These are phyloP conservation scores for Phaeosphaeriaceae sp. DNA, from an alignment of 2,329 filamentous ascomycete species.

Conservation along the genomic window DNA sequence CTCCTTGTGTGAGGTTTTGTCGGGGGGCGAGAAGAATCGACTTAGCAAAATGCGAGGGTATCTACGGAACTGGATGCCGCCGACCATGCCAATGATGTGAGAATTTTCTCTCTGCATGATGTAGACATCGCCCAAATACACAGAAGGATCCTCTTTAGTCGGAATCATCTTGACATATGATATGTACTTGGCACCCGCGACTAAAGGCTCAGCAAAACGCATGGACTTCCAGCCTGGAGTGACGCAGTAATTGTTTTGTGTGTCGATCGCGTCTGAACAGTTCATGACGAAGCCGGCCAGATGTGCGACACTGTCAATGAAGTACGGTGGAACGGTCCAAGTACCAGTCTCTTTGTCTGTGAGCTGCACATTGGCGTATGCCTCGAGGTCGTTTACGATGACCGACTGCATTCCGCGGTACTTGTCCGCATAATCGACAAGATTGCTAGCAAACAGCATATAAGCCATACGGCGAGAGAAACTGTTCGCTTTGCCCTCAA, in stretches of 20 bases:
- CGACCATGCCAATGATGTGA: conserved; percentile 45
- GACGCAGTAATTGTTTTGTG: conserved; percentile 23
- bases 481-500: conserved; percentile 14
- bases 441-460: conserved; percentile 23
- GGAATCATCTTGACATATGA: conserved; percentile 22
- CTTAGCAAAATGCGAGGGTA: conserved; percentile 27
- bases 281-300: conserved; percentile 36
- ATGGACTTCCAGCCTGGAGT: conserved; percentile 30
- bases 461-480: conserved; percentile 28
- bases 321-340: conserved; percentile 24
- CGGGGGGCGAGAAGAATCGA: conserved; percentile 28
- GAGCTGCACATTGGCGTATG: conserved; percentile 3
- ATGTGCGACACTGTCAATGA: conserved; percentile 33
- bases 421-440: conserved; percentile 28
- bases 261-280: conserved; percentile 20
- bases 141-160: too few relatives aligned
- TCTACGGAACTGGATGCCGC: conserved; percentile 32
- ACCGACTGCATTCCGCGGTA: conserved; percentile 32
- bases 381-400: conserved; percentile 26
- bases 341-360: conserved; percentile 1
- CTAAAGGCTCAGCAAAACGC: conserved; percentile 25
- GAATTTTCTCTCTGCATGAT: conserved; percentile 42
- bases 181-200: conserved; percentile 13
- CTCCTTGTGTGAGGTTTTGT: conserved; percentile 3
- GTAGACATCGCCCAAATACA: conserved; percentile 50